Evolutionary conservation across 352 stramenopile species (phyloP).

Genomic region (Globisporangium camurandrum): DNA sequence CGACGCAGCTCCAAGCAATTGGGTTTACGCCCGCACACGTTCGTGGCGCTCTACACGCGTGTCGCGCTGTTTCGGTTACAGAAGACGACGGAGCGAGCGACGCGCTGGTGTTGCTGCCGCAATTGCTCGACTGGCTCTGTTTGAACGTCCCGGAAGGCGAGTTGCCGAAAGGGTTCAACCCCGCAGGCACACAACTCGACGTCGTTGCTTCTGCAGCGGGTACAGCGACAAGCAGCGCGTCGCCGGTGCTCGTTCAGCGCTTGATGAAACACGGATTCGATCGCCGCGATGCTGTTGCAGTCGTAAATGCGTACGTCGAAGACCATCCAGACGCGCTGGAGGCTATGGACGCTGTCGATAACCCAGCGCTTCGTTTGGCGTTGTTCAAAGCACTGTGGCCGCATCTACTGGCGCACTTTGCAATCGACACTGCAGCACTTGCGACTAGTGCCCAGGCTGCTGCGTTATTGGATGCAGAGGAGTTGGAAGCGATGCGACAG

Average conservation of each 20-base stretch:
- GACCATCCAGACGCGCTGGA: conserved; percentile 14
- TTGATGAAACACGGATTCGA: conserved; percentile 80
- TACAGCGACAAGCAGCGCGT: conserved; percentile 17
- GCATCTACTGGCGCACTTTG: conserved; percentile 35
- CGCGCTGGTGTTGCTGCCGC: conserved; percentile 24
- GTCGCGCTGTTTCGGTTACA: no score
- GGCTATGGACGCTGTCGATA: conserved; percentile 23
- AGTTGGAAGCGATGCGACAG: conserved; percentile 43
- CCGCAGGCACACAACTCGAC: conserved; percentile 86
- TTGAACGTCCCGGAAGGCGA: conserved; percentile 68
- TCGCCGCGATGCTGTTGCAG: conserved; percentile 32
- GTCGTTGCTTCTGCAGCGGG: no score
- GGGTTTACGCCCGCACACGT: conserved; percentile 53
- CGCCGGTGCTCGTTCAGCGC: conserved; percentile 46
- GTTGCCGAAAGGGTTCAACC: conserved; percentile 80
- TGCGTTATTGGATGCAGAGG: conserved; percentile 28
- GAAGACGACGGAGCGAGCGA: conserved; percentile 18
- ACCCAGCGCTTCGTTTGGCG: conserved; percentile 24
- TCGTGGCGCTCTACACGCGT: conserved; percentile 28
- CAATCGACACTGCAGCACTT: conserved; percentile 8
- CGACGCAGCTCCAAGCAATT: conserved; percentile 32
- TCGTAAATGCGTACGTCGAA: conserved; percentile 36
- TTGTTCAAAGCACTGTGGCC: conserved; percentile 35
- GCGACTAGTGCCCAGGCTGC: no score
- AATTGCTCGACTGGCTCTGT: conserved; percentile 75